Evolutionary conservation across 495 filamentous ascomycete genomes (phyloP).

Genomic region (Trichoderma erinaceum): DNA sequence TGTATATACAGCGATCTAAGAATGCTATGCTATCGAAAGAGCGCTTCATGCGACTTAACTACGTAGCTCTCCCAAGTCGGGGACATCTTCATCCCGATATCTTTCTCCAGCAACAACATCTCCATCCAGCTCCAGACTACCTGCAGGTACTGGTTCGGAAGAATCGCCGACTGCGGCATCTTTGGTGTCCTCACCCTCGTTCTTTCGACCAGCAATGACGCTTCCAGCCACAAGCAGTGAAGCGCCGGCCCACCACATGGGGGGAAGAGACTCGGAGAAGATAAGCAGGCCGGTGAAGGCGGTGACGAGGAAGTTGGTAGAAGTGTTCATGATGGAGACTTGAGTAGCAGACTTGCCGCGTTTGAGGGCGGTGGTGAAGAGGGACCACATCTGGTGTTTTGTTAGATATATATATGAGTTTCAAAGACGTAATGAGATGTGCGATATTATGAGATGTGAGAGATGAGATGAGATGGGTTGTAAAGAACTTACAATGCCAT

Average conservation of each 20-base stretch:
- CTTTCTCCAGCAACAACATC: background rate
- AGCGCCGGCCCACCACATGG: slow-evolving; percentile 86
- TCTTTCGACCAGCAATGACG: slow-evolving; percentile 80
- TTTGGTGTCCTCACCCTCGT: slow-evolving; percentile 41
- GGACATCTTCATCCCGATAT: slow-evolving; percentile 20
- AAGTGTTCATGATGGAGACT: slow-evolving; percentile 89
- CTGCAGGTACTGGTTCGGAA: background rate
- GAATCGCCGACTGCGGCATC: slow-evolving; percentile 11
- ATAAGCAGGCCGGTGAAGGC: slow-evolving; percentile 63
- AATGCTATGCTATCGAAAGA: background rate
- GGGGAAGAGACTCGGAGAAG: slow-evolving; percentile 38
- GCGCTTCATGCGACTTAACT: background rate
- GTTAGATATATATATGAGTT: background rate
- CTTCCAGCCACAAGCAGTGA: slow-evolving; percentile 79
- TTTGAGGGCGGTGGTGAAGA: slow-evolving; percentile 78
- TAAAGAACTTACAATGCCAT: slow-evolving; percentile 55
- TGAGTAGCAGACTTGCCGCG: slow-evolving; percentile 78
- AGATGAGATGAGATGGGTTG: background rate
- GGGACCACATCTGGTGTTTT: slow-evolving; percentile 69
- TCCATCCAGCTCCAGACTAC: background rate
- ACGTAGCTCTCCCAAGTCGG: slow-evolving; percentile 20
- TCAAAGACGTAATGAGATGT: background rate
- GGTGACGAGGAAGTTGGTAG: slow-evolving; percentile 85
- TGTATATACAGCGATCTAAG: background rate
- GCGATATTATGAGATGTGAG: too few relatives aligned